Conservation (phyloP, 116 monocot species). For the Dioscorea cayenensis region DNA sequence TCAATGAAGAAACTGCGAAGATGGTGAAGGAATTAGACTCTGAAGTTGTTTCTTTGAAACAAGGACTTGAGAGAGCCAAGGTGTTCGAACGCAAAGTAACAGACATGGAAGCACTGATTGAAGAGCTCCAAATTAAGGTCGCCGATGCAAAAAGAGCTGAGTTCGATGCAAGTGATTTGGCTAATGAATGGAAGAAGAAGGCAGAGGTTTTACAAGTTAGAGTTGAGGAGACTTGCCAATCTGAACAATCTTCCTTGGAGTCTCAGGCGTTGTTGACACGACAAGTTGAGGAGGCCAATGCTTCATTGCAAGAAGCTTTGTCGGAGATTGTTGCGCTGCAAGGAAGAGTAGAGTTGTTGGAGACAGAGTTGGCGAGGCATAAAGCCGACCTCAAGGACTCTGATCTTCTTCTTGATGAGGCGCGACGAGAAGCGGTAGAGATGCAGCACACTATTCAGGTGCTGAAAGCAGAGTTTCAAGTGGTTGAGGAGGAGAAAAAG, state of each 20-base stretch:
- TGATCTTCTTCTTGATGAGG: conserved; percentile 4
- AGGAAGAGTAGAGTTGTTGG: conserved; percentile 51
- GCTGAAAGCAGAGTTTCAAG: conserved; percentile 19
- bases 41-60: conserved; percentile 37
- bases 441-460: conserved; percentile 17
- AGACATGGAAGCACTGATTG: conserved; percentile 38
- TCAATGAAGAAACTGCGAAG: conserved; percentile 30
- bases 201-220: conserved; percentile 34
- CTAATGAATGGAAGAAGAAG: conserved; percentile 76
- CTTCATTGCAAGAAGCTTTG: conserved; percentile 30
- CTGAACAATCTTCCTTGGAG: conserved; percentile 29
- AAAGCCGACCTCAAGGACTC: conserved; percentile 15
- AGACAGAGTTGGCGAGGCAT: conserved; percentile 13
- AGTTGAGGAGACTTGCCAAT: conserved; percentile 40
- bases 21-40: conserved; percentile 38
- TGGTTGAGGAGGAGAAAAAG: conserved; percentile 15
- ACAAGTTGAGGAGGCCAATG: conserved; percentile 37
- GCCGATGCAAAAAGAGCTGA: conserved; percentile 52
- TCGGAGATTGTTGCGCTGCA: conserved; percentile 44
- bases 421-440: conserved; percentile 8
- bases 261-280: conserved; percentile 28
- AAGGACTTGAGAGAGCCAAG: conserved; percentile 42
- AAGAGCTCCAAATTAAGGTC: conserved; percentile 39
- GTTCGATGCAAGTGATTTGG: conserved; percentile 20
- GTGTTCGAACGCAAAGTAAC: conserved; percentile 30